Base-by-base conservation (phyloP, 768 basidiomycete species). In the Leccinum subgranulosum region DNA sequence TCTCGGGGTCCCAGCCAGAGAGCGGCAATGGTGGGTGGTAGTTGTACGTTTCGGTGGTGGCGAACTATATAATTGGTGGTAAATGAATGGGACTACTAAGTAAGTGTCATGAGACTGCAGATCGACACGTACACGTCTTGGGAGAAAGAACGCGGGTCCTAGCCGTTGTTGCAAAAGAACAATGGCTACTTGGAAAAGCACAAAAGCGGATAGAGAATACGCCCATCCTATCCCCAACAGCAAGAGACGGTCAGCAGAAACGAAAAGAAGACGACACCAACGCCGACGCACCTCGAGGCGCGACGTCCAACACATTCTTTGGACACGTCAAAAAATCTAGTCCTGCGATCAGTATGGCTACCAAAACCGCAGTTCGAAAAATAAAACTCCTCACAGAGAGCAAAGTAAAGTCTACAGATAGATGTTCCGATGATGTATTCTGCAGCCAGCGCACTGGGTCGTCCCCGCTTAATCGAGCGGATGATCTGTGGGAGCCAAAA, bases 401-500 rank as follows among this genome's bases (percentile, higher is more conserved):
- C 83, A 49, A 87, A 80, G 55, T 81, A 85, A 48, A 92, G 74
- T 53, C 94, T 77, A 56, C 86, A 88, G 2, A 84, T 50, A 0
- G 89, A 89, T 6, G 86, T 90, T 11, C 92, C 93, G 9, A 95
- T 53, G 21, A 95, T 68, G 63, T 95, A 96, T 64, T 85, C 83
- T 47, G 74, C 77, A 8, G 81, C 76, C 45, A 96, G 67, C 1
- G 87, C 88, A 66, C 87, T 87, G 8, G 80, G 79, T 58, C 90
- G 79, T 9, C 87, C 88, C 23, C 90, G 81, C 21, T 81, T 80
- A 15, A 80, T 84, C 15, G 92, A 89, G 23, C 94, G 80, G 53
- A 87, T 76, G 49, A 97, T 92, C 72, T 95, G 94, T 4, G 91
- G 87, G 5, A 88, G 63, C 94, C 94, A 97, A 65, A 94, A 86